These are phyloP conservation scores for Irpex rosettiformis DNA, from an alignment of 1,284 basidiomycete species.

Conservation along the genomic window DNA sequence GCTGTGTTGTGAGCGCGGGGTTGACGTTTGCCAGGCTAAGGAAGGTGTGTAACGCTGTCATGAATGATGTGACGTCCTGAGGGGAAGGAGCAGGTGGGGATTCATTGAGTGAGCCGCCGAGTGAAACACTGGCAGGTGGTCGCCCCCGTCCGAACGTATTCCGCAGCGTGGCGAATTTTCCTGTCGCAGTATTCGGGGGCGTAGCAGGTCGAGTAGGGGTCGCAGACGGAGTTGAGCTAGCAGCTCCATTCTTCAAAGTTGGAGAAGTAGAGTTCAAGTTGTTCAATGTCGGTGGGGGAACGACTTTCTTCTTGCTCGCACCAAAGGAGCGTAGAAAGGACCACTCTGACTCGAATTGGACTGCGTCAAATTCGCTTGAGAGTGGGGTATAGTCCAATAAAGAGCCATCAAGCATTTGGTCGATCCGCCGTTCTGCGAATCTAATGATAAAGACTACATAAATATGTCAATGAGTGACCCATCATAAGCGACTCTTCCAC, in stretches of 20 bases:
- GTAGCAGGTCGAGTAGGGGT: conserved; percentile 38
- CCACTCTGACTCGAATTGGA: conserved; percentile 97
- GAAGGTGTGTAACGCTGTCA: conserved; percentile 86
- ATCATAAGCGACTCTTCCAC: conserved; percentile 15
- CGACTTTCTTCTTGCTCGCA: conserved; percentile 56
- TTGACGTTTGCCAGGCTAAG: conserved; percentile 89
- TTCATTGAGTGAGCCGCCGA: conserved; percentile 38
- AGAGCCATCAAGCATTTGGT: conserved; percentile 79
- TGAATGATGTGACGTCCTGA: conserved; percentile 70
- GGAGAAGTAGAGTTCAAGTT: conserved; percentile 42
- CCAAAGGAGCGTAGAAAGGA: conserved; percentile 81
- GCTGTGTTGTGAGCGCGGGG: conserved; percentile 84
- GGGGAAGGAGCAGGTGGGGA: conserved; percentile 48
- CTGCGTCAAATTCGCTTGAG: conserved; percentile 74
- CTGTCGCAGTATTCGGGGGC: conserved; percentile 20
- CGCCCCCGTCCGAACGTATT: conserved; percentile 56
- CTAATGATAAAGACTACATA: conserved; percentile 91
- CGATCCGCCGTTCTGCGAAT: conserved; percentile 86
- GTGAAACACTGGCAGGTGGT: conserved; percentile 28
- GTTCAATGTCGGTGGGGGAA: conserved; percentile 30
- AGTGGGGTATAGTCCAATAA: conserved; percentile 84
- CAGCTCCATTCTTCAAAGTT: conserved; percentile 28
- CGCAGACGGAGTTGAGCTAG: conserved; percentile 38
- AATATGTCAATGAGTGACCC: conserved; percentile 1
- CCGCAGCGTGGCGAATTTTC: conserved; percentile 57